Evolutionary conservation across 208 protist genomes (phyloP).

Genomic region (Leishmania aethiopica): DNA sequence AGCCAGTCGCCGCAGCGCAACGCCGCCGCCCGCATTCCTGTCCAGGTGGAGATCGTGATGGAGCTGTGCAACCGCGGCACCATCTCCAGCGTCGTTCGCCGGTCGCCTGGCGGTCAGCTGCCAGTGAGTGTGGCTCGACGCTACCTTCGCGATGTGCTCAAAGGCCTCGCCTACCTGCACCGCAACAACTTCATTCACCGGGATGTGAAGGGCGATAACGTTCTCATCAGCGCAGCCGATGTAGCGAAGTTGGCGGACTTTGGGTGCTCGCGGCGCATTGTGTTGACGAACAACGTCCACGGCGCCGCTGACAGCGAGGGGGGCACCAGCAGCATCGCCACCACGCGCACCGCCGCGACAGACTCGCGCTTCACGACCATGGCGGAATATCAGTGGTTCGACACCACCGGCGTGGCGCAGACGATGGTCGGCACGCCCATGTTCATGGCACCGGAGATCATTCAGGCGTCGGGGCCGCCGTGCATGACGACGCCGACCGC

Average conservation of each 20-base stretch:
- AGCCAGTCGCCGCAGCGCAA: constrained; percentile 9
- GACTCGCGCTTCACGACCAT: constrained; percentile 29
- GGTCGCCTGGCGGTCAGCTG: constrained; percentile 51
- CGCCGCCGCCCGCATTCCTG: constrained; percentile 13
- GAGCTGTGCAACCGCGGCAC: constrained; percentile 81
- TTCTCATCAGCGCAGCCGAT: constrained; percentile 75
- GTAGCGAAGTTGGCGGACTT: constrained; percentile 94
- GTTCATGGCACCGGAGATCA: constrained; percentile 91
- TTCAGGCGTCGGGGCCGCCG: constrained; percentile 29
- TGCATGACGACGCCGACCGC: neutral
- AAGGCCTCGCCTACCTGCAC: constrained; percentile 85
- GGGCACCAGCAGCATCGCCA: constrained; percentile 19
- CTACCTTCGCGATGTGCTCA: constrained; percentile 81
- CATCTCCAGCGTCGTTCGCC: constrained; percentile 49
- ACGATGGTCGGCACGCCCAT: constrained; percentile 85
- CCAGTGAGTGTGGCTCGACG: constrained; percentile 41
- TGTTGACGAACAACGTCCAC: constrained; percentile 37
- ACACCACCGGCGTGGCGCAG: constrained; percentile 46
- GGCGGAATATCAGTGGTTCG: constrained; percentile 35
- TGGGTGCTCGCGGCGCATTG: constrained; percentile 89
- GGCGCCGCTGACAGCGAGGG: constrained; percentile 15
- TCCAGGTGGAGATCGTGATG: constrained; percentile 87
- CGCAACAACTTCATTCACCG: constrained; percentile 76
- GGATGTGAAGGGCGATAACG: constrained; percentile 91
- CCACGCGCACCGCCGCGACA: constrained; percentile 17